Evolutionary conservation across 1,284 basidiomycete genomes (phyloP).

Genomic region (Irpex rosettiformis): DNA sequence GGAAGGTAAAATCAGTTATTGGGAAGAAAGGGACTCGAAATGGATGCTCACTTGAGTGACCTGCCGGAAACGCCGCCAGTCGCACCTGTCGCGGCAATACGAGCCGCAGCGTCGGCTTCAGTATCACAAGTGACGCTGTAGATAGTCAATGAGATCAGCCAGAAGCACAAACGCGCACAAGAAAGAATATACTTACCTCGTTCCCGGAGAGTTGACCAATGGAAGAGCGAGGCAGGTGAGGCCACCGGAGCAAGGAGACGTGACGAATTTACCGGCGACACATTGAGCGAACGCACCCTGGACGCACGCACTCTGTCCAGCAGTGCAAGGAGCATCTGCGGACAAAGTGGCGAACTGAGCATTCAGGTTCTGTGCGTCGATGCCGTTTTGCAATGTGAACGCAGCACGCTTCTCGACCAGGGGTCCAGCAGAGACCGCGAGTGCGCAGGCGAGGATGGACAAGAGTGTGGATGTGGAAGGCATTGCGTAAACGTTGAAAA

Average conservation of each 20-base stretch:
- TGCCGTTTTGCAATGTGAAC: constrained; percentile 37
- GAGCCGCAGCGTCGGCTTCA: neutral
- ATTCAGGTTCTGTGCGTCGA: constrained; percentile 48
- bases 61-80: constrained; percentile 1
- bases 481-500: neutral
- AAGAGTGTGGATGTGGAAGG: constrained; percentile 3
- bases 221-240: constrained; percentile 49
- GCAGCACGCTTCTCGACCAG: constrained; percentile 1
- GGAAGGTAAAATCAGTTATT: too few relatives aligned
- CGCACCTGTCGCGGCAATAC: constrained; percentile 1
- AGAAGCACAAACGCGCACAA: too few relatives aligned
- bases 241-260: constrained; percentile 34
- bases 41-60: neutral
- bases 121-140: constrained; percentile 2
- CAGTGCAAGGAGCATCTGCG: constrained; percentile 35
- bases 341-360: constrained; percentile 42
- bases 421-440: constrained; percentile 4
- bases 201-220: constrained; percentile 16
- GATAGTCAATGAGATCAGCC: too few relatives aligned
- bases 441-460: neutral
- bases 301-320: constrained; percentile 24
- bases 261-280: constrained; percentile 37
- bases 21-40: neutral
- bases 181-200: neutral
- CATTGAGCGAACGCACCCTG: constrained; percentile 34